Percentiles rank a stretch among this genome's conserved stretches.
Conservation (phyloP, 306 rosid species). For the Albizia julibrissin region DNA sequence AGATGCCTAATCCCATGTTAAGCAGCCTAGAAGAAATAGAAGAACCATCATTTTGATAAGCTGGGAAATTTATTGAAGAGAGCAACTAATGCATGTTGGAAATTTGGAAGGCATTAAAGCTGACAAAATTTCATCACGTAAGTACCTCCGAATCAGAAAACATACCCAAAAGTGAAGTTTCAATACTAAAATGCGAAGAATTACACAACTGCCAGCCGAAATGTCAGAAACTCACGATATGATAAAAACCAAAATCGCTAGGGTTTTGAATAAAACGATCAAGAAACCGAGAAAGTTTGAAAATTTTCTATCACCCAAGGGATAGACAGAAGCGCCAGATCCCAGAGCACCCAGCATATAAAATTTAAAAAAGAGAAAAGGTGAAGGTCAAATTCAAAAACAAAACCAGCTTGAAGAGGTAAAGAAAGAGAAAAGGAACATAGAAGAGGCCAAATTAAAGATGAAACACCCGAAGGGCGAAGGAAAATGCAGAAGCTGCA, state of each 20-base stretch:
- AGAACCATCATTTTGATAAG: not conserved
- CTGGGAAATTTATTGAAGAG: not conserved
- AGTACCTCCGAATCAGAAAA: conserved; percentile 17
- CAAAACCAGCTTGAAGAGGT: not conserved
- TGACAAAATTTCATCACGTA: conserved; percentile 7
- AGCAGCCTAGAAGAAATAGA: not conserved
- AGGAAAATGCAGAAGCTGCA: conserved; percentile 15
- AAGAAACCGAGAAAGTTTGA: conserved; percentile 8
- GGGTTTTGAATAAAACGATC: conserved; percentile 12
- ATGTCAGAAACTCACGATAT: conserved; percentile 11
- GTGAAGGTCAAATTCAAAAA: conserved; percentile 5
- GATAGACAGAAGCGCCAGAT: conserved; percentile 13
- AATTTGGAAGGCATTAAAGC: not conserved
- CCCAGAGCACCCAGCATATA: conserved; percentile 24
- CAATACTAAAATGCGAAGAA: not conserved
- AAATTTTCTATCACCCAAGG: conserved; percentile 8
- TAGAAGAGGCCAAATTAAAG: conserved; percentile 15
- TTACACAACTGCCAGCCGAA: conserved; percentile 7
- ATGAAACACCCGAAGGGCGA: conserved; percentile 29
- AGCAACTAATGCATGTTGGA: conserved; percentile 21
- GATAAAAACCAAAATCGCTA: conserved; percentile 7
- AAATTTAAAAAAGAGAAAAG: not conserved
- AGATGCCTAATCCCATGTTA: not conserved
- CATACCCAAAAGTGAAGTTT: conserved; percentile 22
- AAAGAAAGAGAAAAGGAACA: conserved; percentile 4